These are phyloP conservation scores for Aureobasidium sp. DNA, from an alignment of 2,329 filamentous ascomycete species.

Conservation along the genomic window DNA sequence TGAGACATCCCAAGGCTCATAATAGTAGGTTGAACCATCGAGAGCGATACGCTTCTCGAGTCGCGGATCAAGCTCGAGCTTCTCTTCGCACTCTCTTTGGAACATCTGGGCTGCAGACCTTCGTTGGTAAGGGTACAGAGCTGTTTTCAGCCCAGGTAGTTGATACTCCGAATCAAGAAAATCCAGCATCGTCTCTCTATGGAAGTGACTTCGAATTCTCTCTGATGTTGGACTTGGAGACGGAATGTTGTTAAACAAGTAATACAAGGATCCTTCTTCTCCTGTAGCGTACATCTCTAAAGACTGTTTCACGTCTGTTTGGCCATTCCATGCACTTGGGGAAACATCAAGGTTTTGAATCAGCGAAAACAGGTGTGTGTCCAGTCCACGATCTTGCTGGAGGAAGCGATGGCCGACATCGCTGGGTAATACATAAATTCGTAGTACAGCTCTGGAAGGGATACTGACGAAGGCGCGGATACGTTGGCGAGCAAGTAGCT, in stretches of 20 bases:
- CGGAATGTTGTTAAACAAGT: slow-evolving; percentile 66
- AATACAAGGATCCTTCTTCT: slow-evolving; percentile 52
- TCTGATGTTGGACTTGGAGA: slow-evolving; percentile 56
- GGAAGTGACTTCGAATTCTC: slow-evolving; percentile 43
- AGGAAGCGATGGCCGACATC: slow-evolving; percentile 52
- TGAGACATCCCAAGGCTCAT: slow-evolving; percentile 56
- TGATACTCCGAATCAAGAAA: slow-evolving; percentile 44
- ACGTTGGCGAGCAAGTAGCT: slow-evolving; percentile 20
- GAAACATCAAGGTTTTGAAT: slow-evolving; percentile 52
- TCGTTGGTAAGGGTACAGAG: slow-evolving; percentile 70
- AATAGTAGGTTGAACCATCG: slow-evolving; percentile 58
- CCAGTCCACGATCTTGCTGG: slow-evolving; percentile 39
- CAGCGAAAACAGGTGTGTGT: slow-evolving; percentile 45
- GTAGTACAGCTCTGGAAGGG: slow-evolving; percentile 27
- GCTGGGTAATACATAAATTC: slow-evolving; percentile 59
- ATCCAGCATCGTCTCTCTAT: slow-evolving; percentile 47
- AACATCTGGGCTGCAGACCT: slow-evolving; percentile 78
- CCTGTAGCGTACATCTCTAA: slow-evolving; percentile 37
- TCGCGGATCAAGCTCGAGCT: slow-evolving; percentile 64
- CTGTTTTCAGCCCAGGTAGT: slow-evolving; percentile 54
- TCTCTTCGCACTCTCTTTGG: slow-evolving; percentile 64
- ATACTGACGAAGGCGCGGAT: slow-evolving; percentile 16
- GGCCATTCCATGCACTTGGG: slow-evolving; percentile 48
- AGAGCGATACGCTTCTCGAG: slow-evolving; percentile 56
- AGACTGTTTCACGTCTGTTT: slow-evolving; percentile 19